Evolutionary conservation across 2,329 filamentous ascomycete genomes (phyloP), one percentile per base, ranked within the genome.

Genomic region (Scolecobasidium constrictum): DNA sequence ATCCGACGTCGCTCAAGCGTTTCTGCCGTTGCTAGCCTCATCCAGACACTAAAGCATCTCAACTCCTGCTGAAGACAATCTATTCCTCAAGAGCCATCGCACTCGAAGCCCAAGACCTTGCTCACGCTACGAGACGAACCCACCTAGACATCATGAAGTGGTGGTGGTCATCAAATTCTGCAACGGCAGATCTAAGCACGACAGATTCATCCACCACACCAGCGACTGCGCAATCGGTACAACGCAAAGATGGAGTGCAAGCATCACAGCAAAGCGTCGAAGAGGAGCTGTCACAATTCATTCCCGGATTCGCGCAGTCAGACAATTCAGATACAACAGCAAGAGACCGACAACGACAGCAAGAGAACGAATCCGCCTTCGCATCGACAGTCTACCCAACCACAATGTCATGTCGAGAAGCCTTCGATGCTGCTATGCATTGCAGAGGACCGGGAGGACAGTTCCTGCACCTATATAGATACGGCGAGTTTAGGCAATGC

Each of bases 371-470:
- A 16, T 5, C 13, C 5, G 7, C 28, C 20, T 17, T 16, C 18
- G 31, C 20, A 9, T 31, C 31, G 31, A 26, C 38, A 15, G 17
- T 23, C 3, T 40, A 28, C 17, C 43, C 43, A 21, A 19, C 17
- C n/a, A 77, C 73, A 41, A 92, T 96, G 81, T 88, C 83, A 56
- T 96, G 92, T 69, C 82, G 85, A 40, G 73, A 81, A 47, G 83
- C 87, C 52, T 96, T 98, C 66, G 92, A 98, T 67, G 74, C 78
- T 49, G 88, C 90, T 46, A 95, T 90, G 74, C 86, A 90, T 70
- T 98, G 92, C 73, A 85, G 92, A 59, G 86, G 83, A 0, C 71
- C 94, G 6, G 88, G 86, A 42, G 87, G 90, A 1, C 88, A 96
- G 61, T 94, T 88, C 71, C 87, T 84, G 55, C 79, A 86, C 55